Base-by-base conservation (phyloP, 305 asterid genomes). In the Solanum hybrid region DNA sequence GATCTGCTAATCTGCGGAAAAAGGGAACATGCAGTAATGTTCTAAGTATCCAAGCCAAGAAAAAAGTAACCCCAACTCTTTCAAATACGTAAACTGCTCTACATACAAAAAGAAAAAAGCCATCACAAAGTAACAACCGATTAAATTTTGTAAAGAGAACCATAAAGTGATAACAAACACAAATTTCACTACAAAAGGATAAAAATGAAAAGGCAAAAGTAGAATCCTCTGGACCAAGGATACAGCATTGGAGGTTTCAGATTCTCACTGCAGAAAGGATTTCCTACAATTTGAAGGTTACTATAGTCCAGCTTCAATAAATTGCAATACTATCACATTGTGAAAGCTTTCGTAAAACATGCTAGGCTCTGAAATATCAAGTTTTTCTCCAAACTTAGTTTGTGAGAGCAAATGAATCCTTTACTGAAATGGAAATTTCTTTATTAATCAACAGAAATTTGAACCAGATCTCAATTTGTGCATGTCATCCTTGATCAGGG, bases 1-100 rank as follows among this genome's bases (percentile, higher is more conserved):
- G 94, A 88, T 95, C 96, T 66, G 87, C 92, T 91, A 97, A 94
- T 82, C 99, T 97, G 97, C 56, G 82, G 69, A 89, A 87, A 89
- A 60, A 71, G 64, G 32, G 26, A 5, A 84, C 51, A 14, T 17
- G 13, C 8, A 64, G 38, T 10, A 20, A 84, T 51, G 87, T 51
- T 51, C n/a, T 5, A 17, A 84, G 40, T 17, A 46, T 24, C 40
- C 73, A 32, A 32, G 42, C 4, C 26, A 82, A 64, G n/a, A 51
- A n/a, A 17, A 8, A 31, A 10, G 40, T 5, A 29, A 17, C 27
- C 5, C 38, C 40, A 84, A 46, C 87, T 51, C 87, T 51, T 81
- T 42, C 87, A 81, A 8, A 81, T 42, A 78, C 12, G 12, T 17
- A 9, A 8, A 84, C 40, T 51, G 26, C 17, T 46, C 40, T 29